Conservation (phyloP, 768 basidiomycete genomes). For the Leccinum imitatum region DNA sequence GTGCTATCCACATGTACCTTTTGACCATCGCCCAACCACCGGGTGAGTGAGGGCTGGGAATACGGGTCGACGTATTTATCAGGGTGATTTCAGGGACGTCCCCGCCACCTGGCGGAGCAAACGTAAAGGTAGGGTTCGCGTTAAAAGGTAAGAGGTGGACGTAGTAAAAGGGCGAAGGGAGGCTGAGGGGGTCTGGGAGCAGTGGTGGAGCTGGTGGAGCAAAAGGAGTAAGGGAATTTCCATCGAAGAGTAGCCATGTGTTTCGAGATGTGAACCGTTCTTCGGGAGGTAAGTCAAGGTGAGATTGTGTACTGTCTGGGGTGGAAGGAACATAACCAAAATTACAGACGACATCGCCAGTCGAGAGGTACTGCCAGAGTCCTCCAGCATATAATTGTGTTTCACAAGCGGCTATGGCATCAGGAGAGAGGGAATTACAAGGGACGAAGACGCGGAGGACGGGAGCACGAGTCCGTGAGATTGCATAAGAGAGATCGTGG, state of each 20-base stretch:
- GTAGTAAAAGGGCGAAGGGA: slow-evolving; percentile 80
- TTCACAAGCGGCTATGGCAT: slow-evolving; percentile 57
- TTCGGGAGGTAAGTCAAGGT: slow-evolving; percentile 20
- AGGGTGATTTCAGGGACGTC: slow-evolving; percentile 51
- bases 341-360: slow-evolving; percentile 78
- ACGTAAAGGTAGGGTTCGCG: slow-evolving; percentile 24
- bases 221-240: slow-evolving; percentile 59
- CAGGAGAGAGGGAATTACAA: slow-evolving; percentile 49
- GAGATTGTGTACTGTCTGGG: slow-evolving; percentile 27
- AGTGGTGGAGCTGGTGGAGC: slow-evolving; percentile 52
- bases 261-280: slow-evolving; percentile 23
- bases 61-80: slow-evolving; percentile 34
- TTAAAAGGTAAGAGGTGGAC: slow-evolving; percentile 54
- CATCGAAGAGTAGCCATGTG: slow-evolving; percentile 78
- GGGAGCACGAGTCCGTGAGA: slow-evolving; percentile 64
- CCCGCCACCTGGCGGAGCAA: slow-evolving; percentile 30
- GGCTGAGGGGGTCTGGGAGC: slow-evolving; percentile 52
- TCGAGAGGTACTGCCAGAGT: slow-evolving; percentile 73
- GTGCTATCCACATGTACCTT: slow-evolving; percentile 67
- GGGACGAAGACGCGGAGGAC: slow-evolving; percentile 75
- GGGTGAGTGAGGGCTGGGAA: slow-evolving; percentile 61
- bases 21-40: slow-evolving; percentile 58
- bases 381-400: slow-evolving; percentile 65
- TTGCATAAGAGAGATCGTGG: slow-evolving; percentile 64
- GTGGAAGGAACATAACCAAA: slow-evolving; percentile 68